phyloP scores from a whole-genome alignment of 257 asterid species.

The Fraxinus anomala region DNA sequence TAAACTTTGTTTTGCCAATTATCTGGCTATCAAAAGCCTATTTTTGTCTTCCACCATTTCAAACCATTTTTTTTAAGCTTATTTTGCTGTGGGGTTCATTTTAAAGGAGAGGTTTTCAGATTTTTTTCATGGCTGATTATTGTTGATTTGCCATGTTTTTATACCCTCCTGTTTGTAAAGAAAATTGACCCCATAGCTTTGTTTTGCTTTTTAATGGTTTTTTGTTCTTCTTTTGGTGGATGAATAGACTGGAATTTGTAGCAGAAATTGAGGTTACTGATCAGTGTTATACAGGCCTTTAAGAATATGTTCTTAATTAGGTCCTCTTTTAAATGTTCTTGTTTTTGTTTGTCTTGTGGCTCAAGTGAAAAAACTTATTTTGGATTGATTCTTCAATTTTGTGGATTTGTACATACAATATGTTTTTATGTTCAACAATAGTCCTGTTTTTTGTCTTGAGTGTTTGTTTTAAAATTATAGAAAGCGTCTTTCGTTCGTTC shows the following conservation, averaged over 20 bases:
- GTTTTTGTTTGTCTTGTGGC: background rate
- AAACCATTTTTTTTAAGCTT: slow-evolving; percentile 23
- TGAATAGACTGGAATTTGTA: slow-evolving; percentile 22
- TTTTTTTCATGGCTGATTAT: slow-evolving; percentile 36
- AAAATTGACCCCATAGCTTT: slow-evolving; percentile 32
- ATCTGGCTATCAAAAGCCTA: slow-evolving; percentile 15
- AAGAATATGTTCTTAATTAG: slow-evolving; percentile 22
- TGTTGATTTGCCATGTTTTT: slow-evolving; percentile 33
- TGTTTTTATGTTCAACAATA: too few species aligned
- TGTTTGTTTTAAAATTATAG: too few species aligned
- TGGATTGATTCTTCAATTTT: too few species aligned
- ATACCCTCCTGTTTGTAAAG: slow-evolving; percentile 32
- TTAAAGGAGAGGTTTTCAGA: slow-evolving; percentile 28
- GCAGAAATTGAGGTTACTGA: slow-evolving; percentile 9
- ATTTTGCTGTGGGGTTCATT: slow-evolving; percentile 31
- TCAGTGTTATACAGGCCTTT: slow-evolving; percentile 41
- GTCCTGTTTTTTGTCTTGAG: too few species aligned
- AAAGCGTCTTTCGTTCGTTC: too few species aligned
- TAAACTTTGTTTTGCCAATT: background rate
- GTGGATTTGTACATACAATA: too few species aligned
- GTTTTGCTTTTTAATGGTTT: slow-evolving; percentile 22
- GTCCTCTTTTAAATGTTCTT: slow-evolving; percentile 28
- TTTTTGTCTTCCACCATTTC: slow-evolving; percentile 8
- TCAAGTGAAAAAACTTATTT: too few species aligned
- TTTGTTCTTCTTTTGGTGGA: slow-evolving; percentile 33